Percentiles rank a stretch among this genome's conserved stretches.
Conservation (phyloP, 306 rosid species). For the Alnus rubra region DNA sequence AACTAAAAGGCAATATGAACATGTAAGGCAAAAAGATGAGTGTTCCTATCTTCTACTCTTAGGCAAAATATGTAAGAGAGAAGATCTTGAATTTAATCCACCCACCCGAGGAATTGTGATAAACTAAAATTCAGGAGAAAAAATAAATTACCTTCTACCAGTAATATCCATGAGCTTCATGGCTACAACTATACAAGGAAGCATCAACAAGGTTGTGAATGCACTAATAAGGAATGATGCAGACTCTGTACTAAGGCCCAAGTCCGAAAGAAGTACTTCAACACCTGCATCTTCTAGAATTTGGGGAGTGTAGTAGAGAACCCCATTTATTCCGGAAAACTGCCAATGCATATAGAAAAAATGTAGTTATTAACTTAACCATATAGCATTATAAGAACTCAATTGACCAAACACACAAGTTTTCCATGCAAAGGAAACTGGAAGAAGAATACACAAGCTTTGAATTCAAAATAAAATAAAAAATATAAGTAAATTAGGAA, state of each 20-base stretch:
- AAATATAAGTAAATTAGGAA: background rate
- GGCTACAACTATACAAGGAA: constrained; percentile 68
- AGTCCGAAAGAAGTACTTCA: constrained; percentile 59
- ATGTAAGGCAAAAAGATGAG: no score
- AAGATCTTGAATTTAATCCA: no score
- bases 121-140: background rate
- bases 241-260: constrained; percentile 60
- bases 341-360: constrained; percentile 32
- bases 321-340: constrained; percentile 89
- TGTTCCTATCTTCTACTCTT: no score
- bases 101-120: background rate
- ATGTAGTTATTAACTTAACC: constrained; percentile 8
- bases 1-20: no score
- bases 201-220: constrained; percentile 77
- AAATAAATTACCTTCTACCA: constrained; percentile 61
- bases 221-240: constrained; percentile 81
- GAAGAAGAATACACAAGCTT: background rate
- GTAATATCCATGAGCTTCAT: constrained; percentile 77
- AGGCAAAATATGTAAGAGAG: no score
- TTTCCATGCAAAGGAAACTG: background rate
- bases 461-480: background rate
- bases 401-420: background rate
- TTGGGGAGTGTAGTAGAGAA: constrained; percentile 87
- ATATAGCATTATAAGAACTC: constrained; percentile 5
- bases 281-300: constrained; percentile 86